phyloP scores from a whole-genome alignment of 192 early-diverging fungal genomes.

The Podila horticola region DNA sequence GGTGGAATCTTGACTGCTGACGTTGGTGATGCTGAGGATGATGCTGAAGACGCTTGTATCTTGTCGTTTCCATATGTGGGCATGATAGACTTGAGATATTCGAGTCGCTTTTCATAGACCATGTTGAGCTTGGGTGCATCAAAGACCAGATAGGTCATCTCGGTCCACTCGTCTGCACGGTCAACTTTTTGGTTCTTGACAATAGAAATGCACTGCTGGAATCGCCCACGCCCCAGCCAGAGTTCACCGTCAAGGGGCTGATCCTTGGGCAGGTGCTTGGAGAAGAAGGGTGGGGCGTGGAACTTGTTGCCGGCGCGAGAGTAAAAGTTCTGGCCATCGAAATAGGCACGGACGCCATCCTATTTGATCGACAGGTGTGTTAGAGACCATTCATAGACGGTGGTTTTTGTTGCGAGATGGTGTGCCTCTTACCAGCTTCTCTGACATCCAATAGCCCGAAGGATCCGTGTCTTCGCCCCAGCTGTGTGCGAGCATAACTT shows the following conservation, averaged over 20 bases:
- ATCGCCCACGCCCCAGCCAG: slow-evolving; percentile 71
- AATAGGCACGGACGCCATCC: slow-evolving; percentile 76
- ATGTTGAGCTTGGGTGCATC: slow-evolving; percentile 64
- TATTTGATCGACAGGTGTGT: neutral
- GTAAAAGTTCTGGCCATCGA: slow-evolving; percentile 64
- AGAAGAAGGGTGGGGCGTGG: slow-evolving; percentile 62
- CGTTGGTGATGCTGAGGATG: neutral
- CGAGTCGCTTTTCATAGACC: slow-evolving; percentile 64
- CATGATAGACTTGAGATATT: slow-evolving; percentile 55
- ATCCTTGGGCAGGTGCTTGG: slow-evolving; percentile 57
- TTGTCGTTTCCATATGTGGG: slow-evolving; percentile 31
- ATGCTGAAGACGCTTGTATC: neutral
- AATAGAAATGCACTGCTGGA: slow-evolving; percentile 70
- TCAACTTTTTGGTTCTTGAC: slow-evolving; percentile 59
- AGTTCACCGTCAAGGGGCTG: slow-evolving; percentile 78
- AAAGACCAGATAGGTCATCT: slow-evolving; percentile 69
- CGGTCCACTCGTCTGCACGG: slow-evolving; percentile 58
- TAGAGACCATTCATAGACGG: no score
- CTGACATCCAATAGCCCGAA: slow-evolving; percentile 76
- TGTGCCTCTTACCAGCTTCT: slow-evolving; percentile 62
- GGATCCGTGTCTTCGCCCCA: slow-evolving; percentile 63
- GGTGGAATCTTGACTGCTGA: slow-evolving; percentile 29
- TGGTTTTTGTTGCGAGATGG: no score
- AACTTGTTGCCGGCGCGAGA: slow-evolving; percentile 70
- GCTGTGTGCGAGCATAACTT: slow-evolving; percentile 53